These are phyloP conservation scores for Neurospora tetrasperma DNA, from an alignment of 495 filamentous ascomycete species.

Conservation along the genomic window DNA sequence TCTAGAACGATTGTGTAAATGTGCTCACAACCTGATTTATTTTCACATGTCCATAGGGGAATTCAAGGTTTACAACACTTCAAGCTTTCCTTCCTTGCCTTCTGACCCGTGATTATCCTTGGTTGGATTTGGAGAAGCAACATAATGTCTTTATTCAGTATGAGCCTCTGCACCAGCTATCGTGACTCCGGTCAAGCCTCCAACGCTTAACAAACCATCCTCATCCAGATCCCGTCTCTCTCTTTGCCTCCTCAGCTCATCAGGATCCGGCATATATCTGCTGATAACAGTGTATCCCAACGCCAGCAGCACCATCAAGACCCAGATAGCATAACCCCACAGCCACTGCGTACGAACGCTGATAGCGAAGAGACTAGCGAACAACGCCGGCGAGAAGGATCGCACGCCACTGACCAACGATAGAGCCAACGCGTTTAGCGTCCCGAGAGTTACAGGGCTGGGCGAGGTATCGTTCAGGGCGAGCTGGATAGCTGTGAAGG, in stretches of 20 bases:
- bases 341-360: conserved; percentile 46
- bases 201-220: background rate
- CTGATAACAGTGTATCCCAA: conserved; percentile 34
- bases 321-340: conserved; percentile 55
- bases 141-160: background rate
- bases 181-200: background rate
- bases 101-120: background rate
- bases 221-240: conserved; percentile 6
- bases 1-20: background rate
- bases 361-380: conserved; percentile 51
- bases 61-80: background rate
- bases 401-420: conserved; percentile 42
- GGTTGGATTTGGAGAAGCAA: background rate
- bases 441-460: conserved; percentile 45
- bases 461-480: conserved; percentile 60
- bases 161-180: background rate
- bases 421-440: conserved; percentile 54
- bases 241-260: conserved; percentile 25
- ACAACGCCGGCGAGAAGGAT: conserved; percentile 49
- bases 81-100: background rate
- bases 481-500: conserved; percentile 57
- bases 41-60: background rate
- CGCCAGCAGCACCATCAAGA: conserved; percentile 42
- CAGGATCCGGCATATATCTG: conserved; percentile 40
- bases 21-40: background rate